Base-by-base conservation (phyloP, 2,329 filamentous ascomycete species). In the Stemphylium lycopersici region DNA sequence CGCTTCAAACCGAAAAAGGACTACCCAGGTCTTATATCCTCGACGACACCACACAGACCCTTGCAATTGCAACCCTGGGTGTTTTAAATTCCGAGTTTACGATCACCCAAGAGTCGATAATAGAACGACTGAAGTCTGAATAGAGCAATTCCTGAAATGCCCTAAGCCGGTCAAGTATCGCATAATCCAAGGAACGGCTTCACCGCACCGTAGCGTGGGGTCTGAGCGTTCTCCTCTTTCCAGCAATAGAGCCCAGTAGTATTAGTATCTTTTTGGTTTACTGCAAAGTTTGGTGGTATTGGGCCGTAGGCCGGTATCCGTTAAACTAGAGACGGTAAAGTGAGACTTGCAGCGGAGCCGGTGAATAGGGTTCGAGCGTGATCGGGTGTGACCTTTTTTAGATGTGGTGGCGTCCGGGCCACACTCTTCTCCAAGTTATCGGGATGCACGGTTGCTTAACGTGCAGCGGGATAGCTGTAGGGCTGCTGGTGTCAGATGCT, bases 401-500 rank as follows among this genome's bases (percentile, higher is more conserved):
- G 68, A 59, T 48, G 20, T 52, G 59, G 59, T 71, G 69, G 67
- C 66, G 66, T 64, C 38, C 52, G 54, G 52, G 29, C 52, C 48
- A 58, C 51, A 50, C 58, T 58, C 46, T 59, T 37, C 42, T 64
- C 46, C 42, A 58, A 49, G 37, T 43, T 37, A 44, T 52, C 49
- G 48, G 48, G 51, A 56, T 52, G 43, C 56, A 63, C 55, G 47
- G 46, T 54, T 52, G 44, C 44, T 45, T 57, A 62, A 51, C 42
- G 41, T 59, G 62, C 55, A 59, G 59, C 58, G 58, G 61, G 61
- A 65, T 52, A 24, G 55, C 56, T 60, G 56, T 63, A 63, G 46
- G 59, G 52, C 36, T 71, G 71, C 66, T 72, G 69, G 70, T 69
- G 70, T 75, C 64, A 74, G 70, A 75, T 66, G 63, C 67, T 72